These are phyloP conservation scores for Citrus maxima DNA, from an alignment of 345 rosid species.

Conservation along the genomic window DNA sequence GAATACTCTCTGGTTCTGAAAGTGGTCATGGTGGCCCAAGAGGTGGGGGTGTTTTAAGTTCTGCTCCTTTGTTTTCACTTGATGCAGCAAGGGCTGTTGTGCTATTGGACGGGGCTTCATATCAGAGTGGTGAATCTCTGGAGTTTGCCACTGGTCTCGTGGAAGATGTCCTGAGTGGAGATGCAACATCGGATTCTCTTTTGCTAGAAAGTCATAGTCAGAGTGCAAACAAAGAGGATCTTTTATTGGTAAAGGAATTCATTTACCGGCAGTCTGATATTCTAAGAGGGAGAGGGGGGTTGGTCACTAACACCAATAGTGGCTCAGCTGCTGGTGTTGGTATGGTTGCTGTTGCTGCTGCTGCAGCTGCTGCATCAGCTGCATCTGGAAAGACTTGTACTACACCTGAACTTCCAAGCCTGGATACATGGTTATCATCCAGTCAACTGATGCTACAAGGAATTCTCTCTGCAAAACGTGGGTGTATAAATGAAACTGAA, in stretches of 20 bases:
- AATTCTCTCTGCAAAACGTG: slow-evolving; percentile 52
- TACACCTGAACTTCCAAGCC: slow-evolving; percentile 62
- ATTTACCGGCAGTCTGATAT: slow-evolving; percentile 64
- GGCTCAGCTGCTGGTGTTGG: slow-evolving; percentile 68
- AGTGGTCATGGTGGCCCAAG: slow-evolving; percentile 52
- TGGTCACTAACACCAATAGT: slow-evolving; percentile 38
- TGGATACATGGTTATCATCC: slow-evolving; percentile 64
- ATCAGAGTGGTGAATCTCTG: slow-evolving; percentile 57
- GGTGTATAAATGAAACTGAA: slow-evolving; percentile 46
- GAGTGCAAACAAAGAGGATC: slow-evolving; percentile 58
- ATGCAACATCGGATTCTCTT: slow-evolving; percentile 65
- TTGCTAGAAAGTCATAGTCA: slow-evolving; percentile 67
- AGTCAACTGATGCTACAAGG: slow-evolving; percentile 54
- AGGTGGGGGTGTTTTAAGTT: slow-evolving; percentile 53
- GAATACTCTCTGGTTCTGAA: slow-evolving; percentile 61
- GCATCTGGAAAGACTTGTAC: slow-evolving; percentile 52
- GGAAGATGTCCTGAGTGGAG: slow-evolving; percentile 75
- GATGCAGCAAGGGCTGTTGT: slow-evolving; percentile 78
- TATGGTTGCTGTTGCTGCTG: slow-evolving; percentile 87
- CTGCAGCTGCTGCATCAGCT: slow-evolving; percentile 85
- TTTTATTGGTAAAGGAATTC: slow-evolving; percentile 66
- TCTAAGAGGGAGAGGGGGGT: slow-evolving; percentile 79
- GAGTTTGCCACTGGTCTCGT: slow-evolving; percentile 65
- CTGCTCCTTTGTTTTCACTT: slow-evolving; percentile 69
- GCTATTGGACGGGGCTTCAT: slow-evolving; percentile 47